Base-by-base conservation (phyloP, 352 stramenopile genomes). In the Phytophthora tubulina region DNA sequence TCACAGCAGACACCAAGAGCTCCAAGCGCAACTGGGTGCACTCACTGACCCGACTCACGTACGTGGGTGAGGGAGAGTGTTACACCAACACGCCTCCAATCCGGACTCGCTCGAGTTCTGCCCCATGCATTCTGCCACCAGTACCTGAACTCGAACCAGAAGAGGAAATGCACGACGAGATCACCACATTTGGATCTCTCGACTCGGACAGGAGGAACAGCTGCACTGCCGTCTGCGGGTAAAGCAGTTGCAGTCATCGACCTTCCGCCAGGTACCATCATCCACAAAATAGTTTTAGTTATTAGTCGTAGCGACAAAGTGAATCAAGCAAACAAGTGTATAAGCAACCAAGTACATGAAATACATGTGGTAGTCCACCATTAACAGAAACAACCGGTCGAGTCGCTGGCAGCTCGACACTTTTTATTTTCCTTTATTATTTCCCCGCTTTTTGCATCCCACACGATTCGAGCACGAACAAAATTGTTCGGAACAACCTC, bases 1-100 rank as follows among this genome's bases (percentile, higher is more conserved):
- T 91, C 27, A 80, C 74, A 2, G 81, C 83, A 38, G 83, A 88
- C 52, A 76, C 67, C 36, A 73, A 76, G 31, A 77, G 61, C 31
- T 64, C 69, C 45, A 88, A 89, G 63, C 76, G 77, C 59, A 87
- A 86, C 67, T 91, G 83, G 83, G 74, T 89, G 39, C 75, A 84
- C 68, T 81, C 75, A 33, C 72, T 91, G 31, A 69, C 62, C 6
- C 63, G 74, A 45, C 58, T 90, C 42, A 90, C 80, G 32, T 85
- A 88, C 58, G 80, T 86, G 45, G 78, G 79, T n/a, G 80, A 88
- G 38, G 73, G 73, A 10, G 50, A 75, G 27, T 67, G 68, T 50
- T 52, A 17, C 35, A 66, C 52, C 6, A 66, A 49, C 42, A 69
- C 64, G 27, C 56, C 60, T 32, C 46, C 45, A 8, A n/a, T 55